Conservation (phyloP, 805 yeast genomes). For the Myxozyma sirexii region DNA sequence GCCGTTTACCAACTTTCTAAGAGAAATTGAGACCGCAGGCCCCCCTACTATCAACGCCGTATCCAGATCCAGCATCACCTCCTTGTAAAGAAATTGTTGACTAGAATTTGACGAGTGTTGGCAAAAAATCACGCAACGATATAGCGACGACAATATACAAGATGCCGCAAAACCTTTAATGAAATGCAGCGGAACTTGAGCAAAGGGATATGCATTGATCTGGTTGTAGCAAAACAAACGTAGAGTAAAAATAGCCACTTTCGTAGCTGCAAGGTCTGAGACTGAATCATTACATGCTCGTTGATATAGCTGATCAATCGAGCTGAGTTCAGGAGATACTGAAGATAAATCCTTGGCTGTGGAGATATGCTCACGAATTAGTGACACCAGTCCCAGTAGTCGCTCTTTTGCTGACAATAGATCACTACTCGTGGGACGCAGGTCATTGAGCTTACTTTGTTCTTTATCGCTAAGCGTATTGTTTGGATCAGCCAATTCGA, state of each 20-base stretch:
- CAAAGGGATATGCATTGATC: conserved; percentile 15
- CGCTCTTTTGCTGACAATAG: background rate
- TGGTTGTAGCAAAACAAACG: conserved; percentile 6
- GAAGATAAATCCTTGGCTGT: background rate
- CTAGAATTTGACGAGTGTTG: background rate
- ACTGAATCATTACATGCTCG: background rate
- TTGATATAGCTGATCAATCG: background rate
- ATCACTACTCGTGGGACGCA: no score
- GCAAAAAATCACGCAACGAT: background rate
- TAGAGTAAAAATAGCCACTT: background rate
- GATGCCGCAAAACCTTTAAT: conserved; percentile 8
- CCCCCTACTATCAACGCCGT: conserved; percentile 20
- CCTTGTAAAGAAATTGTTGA: background rate
- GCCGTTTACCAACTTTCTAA: conserved; percentile 6
- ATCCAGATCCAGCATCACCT: conserved; percentile 13
- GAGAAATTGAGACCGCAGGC: background rate
- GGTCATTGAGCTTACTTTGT: no score
- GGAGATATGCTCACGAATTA: background rate
- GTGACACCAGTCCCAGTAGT: background rate
- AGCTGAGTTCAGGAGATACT: background rate
- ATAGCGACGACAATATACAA: conserved; percentile 14
- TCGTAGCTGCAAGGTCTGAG: background rate
- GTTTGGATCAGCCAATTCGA: no score
- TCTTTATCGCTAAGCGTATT: no score
- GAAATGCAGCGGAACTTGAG: conserved; percentile 15